These are phyloP conservation scores for Pseudopithomyces chartarum DNA, from an alignment of 2,329 filamentous ascomycete species.

Conservation along the genomic window DNA sequence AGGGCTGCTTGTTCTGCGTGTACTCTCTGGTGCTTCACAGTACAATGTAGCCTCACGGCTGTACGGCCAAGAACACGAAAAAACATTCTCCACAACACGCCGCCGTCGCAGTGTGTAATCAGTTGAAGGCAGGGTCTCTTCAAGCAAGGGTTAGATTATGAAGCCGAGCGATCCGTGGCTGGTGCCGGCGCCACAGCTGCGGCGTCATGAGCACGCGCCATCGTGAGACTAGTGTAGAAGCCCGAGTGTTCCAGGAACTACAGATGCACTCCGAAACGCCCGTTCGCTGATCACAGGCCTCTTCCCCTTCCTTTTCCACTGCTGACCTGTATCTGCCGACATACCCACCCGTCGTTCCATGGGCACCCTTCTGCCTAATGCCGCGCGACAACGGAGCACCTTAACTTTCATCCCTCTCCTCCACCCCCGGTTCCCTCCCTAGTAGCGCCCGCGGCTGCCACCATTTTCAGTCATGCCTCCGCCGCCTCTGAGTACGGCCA, in stretches of 20 bases:
- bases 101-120: neutral
- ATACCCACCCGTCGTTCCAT: conserved; percentile 21
- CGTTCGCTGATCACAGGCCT: conserved; percentile 5
- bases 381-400: conserved; percentile 29
- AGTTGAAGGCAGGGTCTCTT: no score
- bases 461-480: conserved; percentile 5
- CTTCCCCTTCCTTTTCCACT: conserved; percentile 7
- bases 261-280: conserved; percentile 4
- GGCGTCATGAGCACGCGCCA: neutral
- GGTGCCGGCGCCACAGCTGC: neutral
- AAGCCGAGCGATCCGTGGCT: neutral
- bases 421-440: conserved; percentile 28
- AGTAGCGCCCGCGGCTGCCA: conserved; percentile 11
- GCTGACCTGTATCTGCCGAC: conserved; percentile 8
- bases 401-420: conserved; percentile 21
- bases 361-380: conserved; percentile 29
- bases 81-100: no score
- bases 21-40: no score
- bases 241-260: conserved; percentile 4
- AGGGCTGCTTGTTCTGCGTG: no score
- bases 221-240: neutral
- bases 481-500: conserved; percentile 6
- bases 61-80: no score
- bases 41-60: no score
- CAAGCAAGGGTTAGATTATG: no score